Conservation (phyloP, 331 rosid genomes). For the Pyracantha coccinea region DNA sequence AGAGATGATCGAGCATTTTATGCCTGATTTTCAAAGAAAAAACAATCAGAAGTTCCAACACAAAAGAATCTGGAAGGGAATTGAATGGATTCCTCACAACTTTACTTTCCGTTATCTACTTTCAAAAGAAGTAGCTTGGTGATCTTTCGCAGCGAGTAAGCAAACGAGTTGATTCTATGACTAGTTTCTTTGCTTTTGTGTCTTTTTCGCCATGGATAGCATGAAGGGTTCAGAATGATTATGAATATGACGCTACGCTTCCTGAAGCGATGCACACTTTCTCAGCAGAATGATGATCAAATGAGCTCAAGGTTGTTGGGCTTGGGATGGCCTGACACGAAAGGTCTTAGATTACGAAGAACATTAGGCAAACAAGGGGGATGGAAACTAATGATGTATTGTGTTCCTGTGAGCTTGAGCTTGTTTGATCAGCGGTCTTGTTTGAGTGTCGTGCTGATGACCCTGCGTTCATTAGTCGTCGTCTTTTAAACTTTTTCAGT, state of each 20-base stretch:
- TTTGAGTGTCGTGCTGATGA: conserved; percentile 15
- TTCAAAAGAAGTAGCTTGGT: conserved; percentile 65
- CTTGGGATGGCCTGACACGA: neutral
- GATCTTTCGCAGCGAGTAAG: neutral
- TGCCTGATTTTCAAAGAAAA: conserved; percentile 39
- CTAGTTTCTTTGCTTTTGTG: neutral
- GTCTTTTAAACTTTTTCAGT: neutral
- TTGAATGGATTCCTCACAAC: conserved; percentile 70
- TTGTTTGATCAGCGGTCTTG: conserved; percentile 21
- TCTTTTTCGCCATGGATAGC: neutral
- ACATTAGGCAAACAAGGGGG: neutral
- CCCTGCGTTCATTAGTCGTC: conserved; percentile 21
- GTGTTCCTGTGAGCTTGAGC: conserved; percentile 17
- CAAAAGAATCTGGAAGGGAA: conserved; percentile 47
- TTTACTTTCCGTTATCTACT: conserved; percentile 69
- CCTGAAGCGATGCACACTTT: neutral
- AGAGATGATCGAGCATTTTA: conserved; percentile 45
- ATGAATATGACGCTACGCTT: conserved; percentile 16
- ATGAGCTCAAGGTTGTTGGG: conserved; percentile 5
- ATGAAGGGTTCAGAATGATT: conserved; percentile 22
- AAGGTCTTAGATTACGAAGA: neutral
- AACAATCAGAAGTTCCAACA: conserved; percentile 36
- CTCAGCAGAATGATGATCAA: conserved; percentile 18
- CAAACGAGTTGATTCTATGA: neutral
- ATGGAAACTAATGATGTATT: neutral